Base-by-base conservation (phyloP, 2,329 filamentous ascomycete genomes). In the Penicillium frequentans region DNA sequence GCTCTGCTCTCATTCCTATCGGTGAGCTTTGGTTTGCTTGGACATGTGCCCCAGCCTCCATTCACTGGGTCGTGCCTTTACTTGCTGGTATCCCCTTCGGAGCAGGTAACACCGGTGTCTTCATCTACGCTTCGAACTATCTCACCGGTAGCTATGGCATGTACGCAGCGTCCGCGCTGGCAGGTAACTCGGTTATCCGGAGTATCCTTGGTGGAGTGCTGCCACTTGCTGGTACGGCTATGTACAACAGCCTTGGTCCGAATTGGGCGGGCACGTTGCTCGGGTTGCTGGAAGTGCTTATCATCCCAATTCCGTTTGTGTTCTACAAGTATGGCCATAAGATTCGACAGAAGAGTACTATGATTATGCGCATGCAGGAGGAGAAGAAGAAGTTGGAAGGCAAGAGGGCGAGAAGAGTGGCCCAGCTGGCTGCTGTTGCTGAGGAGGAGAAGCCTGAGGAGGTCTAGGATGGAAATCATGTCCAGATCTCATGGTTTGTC, bases 11-110 rank as follows among this genome's bases (percentile, higher is more conserved):
- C 1, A 86, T 90, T 0, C 89, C 91, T 0, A 73, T 90, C 3
- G 93, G 92, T 16, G 88, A 96, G 73, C 83, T 97, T 24, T 89
- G 88, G 72, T 97, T 97, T 69, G 86, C 90, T 0, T 96, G 91
- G 91, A 96, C 92, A 0, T 92, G 88, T 59, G 84, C 91, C 0
- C 92, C 92, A 0, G 77, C 75, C 0, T 83, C 84, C 5, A 90
- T 96, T 31, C 92, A 91, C 70, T 96, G 90, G 88, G 86, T 91
- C n/a, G 81, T 86, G 21, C 89, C 90, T 1, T 88, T 96, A 49
- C 78, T 90, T 0, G 90, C 90, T 1, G 90, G 91, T 0, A 83
- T 96, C 6, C 89, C 88, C 0, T 96, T 95, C 65, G 90, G 90
- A 10, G 81, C 84, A 0, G 91, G 91, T 0, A 95, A 93, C 66